These are phyloP conservation scores for Nidularia pulvinata DNA, from an alignment of 768 basidiomycete species.

Conservation along the genomic window DNA sequence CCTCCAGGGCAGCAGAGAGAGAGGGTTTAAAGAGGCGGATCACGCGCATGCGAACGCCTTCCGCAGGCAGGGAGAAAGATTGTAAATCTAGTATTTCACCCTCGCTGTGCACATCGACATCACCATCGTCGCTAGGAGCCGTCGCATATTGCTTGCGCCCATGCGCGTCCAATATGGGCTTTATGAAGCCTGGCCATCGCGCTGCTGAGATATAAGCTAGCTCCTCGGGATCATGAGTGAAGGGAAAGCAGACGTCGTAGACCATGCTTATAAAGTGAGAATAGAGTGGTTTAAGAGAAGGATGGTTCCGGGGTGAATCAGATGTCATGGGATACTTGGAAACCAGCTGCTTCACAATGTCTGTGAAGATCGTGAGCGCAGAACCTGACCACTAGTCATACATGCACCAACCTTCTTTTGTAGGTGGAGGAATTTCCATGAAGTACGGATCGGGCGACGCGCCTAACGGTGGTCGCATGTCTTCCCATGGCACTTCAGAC, in stretches of 20 bases:
- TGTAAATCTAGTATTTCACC: conserved; percentile 7
- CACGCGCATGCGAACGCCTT: conserved; percentile 68
- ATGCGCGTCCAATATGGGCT: conserved; percentile 61
- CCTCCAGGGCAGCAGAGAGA: conserved; percentile 60
- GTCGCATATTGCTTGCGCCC: conserved; percentile 8
- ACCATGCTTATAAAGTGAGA: conserved; percentile 60
- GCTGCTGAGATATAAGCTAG: conserved; percentile 77
- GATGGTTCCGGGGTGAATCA: conserved; percentile 42
- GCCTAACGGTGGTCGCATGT: conserved; percentile 67
- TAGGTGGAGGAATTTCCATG: conserved; percentile 49
- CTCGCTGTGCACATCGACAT: conserved; percentile 18
- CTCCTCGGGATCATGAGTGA: conserved; percentile 67
- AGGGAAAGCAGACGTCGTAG: conserved; percentile 60
- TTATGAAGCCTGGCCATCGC: conserved; percentile 79
- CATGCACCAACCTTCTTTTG: conserved; percentile 52
- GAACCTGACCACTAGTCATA: too few relatives aligned
- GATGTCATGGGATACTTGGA: conserved; percentile 22
- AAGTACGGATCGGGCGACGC: conserved; percentile 76
- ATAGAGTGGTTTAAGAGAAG: conserved; percentile 57
- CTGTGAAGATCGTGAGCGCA: conserved; percentile 8
- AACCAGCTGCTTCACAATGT: conserved; percentile 31
- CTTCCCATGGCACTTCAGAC: conserved; percentile 69
- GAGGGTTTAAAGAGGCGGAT: conserved; percentile 62
- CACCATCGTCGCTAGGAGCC: conserved; percentile 13
- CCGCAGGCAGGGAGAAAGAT: conserved; percentile 36